Evolutionary conservation across 1,284 basidiomycete genomes (phyloP).

Genomic region (Leccinum griseonigrum): DNA sequence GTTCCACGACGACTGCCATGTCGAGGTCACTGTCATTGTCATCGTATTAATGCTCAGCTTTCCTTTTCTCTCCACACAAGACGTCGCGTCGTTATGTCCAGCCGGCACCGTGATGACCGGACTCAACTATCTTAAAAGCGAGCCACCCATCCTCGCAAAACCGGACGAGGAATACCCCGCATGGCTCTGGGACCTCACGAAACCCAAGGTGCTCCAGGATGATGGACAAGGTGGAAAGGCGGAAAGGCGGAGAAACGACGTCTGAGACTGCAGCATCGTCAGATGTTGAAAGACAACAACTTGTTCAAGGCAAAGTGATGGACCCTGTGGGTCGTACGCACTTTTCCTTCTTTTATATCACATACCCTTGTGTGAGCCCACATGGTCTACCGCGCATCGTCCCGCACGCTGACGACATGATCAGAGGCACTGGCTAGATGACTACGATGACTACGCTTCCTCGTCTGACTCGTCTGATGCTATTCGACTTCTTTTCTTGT

Average conservation of each 20-base stretch:
- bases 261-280: constrained; percentile 59
- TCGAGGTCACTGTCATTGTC: not conserved
- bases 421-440: no score
- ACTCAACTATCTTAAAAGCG: constrained; percentile 81
- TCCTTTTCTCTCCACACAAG: constrained; percentile 4
- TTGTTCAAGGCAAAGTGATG: constrained; percentile 62
- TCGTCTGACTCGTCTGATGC: constrained; percentile 34
- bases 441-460: constrained; percentile 20
- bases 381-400: not conserved
- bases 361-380: no score
- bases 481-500: constrained; percentile 39
- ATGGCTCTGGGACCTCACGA: constrained; percentile 85
- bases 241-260: constrained; percentile 63
- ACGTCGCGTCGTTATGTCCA: constrained; percentile 54
- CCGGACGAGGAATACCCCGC: constrained; percentile 85
- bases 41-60: not conserved
- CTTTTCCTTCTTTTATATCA: not conserved
- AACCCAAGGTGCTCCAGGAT: constrained; percentile 55
- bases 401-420: constrained; percentile 1
- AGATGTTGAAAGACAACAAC: constrained; percentile 69
- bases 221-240: constrained; percentile 71
- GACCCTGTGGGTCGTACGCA: not conserved
- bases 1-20: no score
- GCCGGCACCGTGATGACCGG: constrained; percentile 74
- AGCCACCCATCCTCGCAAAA: constrained; percentile 75